Evolutionary conservation across 768 basidiomycete species (phyloP), one percentile per base, ranked within the genome.

Genomic region (Collybia sordida): DNA sequence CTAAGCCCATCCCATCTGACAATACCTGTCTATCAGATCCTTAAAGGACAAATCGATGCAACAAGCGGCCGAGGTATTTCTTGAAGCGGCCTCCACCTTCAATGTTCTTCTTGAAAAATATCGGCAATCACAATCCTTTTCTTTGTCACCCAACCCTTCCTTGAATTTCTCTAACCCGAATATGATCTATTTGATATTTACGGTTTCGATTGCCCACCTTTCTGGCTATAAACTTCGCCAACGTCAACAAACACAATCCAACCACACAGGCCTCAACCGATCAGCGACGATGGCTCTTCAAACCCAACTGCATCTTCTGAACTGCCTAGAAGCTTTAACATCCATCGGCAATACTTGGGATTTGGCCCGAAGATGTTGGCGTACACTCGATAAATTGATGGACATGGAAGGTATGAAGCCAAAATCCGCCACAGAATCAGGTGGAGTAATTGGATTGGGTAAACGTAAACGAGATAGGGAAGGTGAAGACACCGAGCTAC

Each of bases 101-200:
- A 64, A 62, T 49, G 58, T 60, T 15, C 54, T 66, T 21, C 49
- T 66, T 17, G 60, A 62, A 51, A 63, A 60, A 48, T 66, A 66
- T 50, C 54, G 55, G 28, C 42, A 35, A 40, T 38, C 42, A 15
- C 55, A 52, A 14, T 42, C 21, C 7, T 41, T 47, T 23, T 15
- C 40, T 7, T 14, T 12, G 14, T 31, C 31, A 11, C 14, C 31
- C 31, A 31, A 4, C 31, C 47, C 51, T 27, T 17, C 49, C 52
- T 3, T 53, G 52, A 25, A 53, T 57, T 6, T 54, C 55, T 15
- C 47, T 52, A 56, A 57, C 37, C 61, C 61, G 22, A 57, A 58
- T 31, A 53, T 63, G 52, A 54, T 63, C 18, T 61, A 55, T 48
- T 50, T 62, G 18, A 55, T 63, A 15, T 58, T 60, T 45, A 56